Evolutionary conservation across 2,329 filamentous ascomycete species (phyloP).

Genomic region (Ophiostoma pallidulum): DNA sequence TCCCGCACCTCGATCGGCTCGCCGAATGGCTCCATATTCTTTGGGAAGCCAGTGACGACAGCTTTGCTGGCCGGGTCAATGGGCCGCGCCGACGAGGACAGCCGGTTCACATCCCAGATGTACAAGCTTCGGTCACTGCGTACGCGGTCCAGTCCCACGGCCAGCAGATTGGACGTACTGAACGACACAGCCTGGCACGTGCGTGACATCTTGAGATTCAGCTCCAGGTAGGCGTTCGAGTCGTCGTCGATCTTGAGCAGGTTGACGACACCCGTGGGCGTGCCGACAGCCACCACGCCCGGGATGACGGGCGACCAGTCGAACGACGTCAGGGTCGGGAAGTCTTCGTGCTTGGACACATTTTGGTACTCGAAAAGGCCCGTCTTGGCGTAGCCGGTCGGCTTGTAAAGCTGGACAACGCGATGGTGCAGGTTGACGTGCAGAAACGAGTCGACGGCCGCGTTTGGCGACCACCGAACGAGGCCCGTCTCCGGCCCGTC

Average conservation of each 20-base stretch:
- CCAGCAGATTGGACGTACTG: slow-evolving; percentile 60
- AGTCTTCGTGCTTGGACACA: slow-evolving; percentile 51
- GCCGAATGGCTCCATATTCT: slow-evolving; percentile 38
- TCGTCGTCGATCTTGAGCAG: slow-evolving; percentile 64
- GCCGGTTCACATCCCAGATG: slow-evolving; percentile 67
- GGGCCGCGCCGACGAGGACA: slow-evolving; percentile 32
- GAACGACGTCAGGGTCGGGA: slow-evolving; percentile 54
- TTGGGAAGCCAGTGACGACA: slow-evolving; percentile 32
- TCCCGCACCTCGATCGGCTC: slow-evolving; percentile 52
- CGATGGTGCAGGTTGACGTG: slow-evolving; percentile 57
- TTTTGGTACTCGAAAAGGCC: slow-evolving; percentile 49
- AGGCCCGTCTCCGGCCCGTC: slow-evolving; percentile 53
- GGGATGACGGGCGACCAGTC: slow-evolving; percentile 56
- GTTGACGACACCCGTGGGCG: slow-evolving; percentile 64
- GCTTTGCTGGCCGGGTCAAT: background rate
- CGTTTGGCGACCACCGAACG: slow-evolving; percentile 57
- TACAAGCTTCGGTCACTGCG: slow-evolving; percentile 75
- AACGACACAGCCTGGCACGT: slow-evolving; percentile 77
- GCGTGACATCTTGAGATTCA: slow-evolving; percentile 64
- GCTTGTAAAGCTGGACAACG: slow-evolving; percentile 53
- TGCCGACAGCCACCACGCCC: slow-evolving; percentile 65
- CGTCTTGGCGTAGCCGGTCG: slow-evolving; percentile 47
- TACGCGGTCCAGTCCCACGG: slow-evolving; percentile 70
- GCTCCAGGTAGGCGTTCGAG: slow-evolving; percentile 54
- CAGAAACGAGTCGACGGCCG: slow-evolving; percentile 49